Base-by-base conservation (phyloP, 805 yeast species). In the Metschnikowia koreensis region DNA sequence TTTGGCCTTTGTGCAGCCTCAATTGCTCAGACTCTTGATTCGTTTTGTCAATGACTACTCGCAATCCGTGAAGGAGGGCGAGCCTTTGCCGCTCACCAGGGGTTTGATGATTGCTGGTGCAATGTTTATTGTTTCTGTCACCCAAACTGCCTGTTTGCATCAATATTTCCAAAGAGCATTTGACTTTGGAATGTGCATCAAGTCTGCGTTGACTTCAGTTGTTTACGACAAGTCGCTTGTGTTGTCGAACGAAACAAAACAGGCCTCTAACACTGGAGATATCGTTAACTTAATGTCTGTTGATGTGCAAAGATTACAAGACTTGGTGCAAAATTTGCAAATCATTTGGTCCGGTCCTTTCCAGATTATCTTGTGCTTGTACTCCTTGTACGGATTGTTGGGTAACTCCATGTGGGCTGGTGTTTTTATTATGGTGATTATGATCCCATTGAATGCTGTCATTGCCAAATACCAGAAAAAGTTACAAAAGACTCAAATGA, bases 331-430 rank as follows among this genome's bases (percentile, higher is more conserved):
- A 65, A 82, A 85, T 67, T 81, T 91, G 56, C 86, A 89, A 61
- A 77, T 89, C 48, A 75, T 89, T 46, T 90, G 97, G 96, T 89
- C 96, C 1, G 96, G 96, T 45, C 97, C 97, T 1, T 87, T 91
- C 70, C 97, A 92, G 70, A 83, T 92, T 58, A 62, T 78, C 26
- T 69, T 92, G 51, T 90, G 97, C 75, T 75, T 92, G 55, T 67
- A 78, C 41, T 85, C 94, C 1, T 75, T 92, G 48, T 81, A 90
- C 67, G 79, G 81, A 4, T 70, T 92, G 42, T 69, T 92, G 51
- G 97, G 97, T 37, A 81, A 84, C 53, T 81, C 94, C n/a, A 91
- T 92, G 96, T 89, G 97, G 96, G 86, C 96, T 40, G 98, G 98
- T 67, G 96, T 93, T 12, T 69, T 80, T 33, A 83, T 93, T 52